Evolutionary conservation across 2,329 filamentous ascomycete genomes (phyloP), one percentile per base, ranked within the genome.

Genomic region (Aspergillus piperis): DNA sequence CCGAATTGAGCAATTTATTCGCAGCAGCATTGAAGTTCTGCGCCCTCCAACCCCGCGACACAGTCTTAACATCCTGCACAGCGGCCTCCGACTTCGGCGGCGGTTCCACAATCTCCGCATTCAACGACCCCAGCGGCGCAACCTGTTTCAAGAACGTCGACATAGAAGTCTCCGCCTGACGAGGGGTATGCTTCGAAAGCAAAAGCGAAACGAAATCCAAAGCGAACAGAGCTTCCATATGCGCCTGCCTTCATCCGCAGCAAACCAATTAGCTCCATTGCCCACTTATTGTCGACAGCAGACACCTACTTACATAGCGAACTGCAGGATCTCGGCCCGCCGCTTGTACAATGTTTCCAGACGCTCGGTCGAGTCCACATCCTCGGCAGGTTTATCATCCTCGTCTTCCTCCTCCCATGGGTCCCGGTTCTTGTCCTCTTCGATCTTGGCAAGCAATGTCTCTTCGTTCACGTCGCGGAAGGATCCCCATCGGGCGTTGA

Each of bases 121-220:
- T 90, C 39, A 96, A 78, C 1, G 90, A 91, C 10, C 91, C 91
- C 38, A 89, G 84, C 11, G 91, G 90, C 8, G 91, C 86, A 62
- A 85, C 81, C 8, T 90, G 83, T 69, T 90, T 90, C 19, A 96
- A 80, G 19, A 81, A 82, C 13, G 86, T 83, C 1, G 90, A 92
- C 63, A 96, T 84, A 4, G 91, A 91, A 50, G 81, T 75, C 66
- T 87, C 82, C 5, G 89, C 90, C 64, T 88, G 86, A 8, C 84
- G 85, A 0, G 91, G 90, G n/a, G 82, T 82, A 71, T 95, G 86
- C 73, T 92, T 93, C n/a, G 91, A 91, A 15, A 95, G 82, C 1
- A 96, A 82, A 6, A 96, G 84, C 30, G 92, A 96, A 58, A 96
- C 79, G 68, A 93, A 91, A 73, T 96, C 91, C 68, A 96, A 86